phyloP scores from a whole-genome alignment of 495 filamentous ascomycete species.

The Neurospora sp. region DNA sequence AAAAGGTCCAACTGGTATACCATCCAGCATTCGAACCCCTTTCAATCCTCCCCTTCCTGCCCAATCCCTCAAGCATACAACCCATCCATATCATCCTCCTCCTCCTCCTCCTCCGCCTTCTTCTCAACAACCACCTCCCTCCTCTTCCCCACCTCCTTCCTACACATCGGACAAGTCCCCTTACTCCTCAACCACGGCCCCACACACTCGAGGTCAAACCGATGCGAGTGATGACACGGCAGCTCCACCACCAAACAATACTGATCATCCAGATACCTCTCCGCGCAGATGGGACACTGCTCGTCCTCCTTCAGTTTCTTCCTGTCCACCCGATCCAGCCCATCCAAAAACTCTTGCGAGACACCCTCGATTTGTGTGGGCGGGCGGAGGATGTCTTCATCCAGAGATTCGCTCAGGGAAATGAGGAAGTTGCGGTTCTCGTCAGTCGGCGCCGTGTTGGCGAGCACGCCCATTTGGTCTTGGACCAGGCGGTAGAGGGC shows the following conservation, averaged over 20 bases:
- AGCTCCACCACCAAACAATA: conserved; percentile 79
- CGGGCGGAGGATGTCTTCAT: conserved; percentile 53
- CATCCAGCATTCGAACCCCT: no score
- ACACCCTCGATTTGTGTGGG: conserved; percentile 64
- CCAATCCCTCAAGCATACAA: conserved; percentile 52
- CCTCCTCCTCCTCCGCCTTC: conserved; percentile 41
- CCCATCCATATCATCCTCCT: conserved; percentile 59
- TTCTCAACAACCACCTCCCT: conserved; percentile 42
- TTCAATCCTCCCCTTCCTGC: no score
- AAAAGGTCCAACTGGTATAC: background rate
- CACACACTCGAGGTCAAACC: conserved; percentile 93
- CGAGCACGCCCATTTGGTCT: conserved; percentile 37
- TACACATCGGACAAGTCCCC: conserved; percentile 80
- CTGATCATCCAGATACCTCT: conserved; percentile 67
- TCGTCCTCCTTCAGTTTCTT: conserved; percentile 55
- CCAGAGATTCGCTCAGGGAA: conserved; percentile 51
- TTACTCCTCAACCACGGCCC: conserved; percentile 82
- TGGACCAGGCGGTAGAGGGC: conserved; percentile 47
- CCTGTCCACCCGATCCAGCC: conserved; percentile 69
- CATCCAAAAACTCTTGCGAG: conserved; percentile 68
- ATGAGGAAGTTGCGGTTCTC: conserved; percentile 52
- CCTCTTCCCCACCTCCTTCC: conserved; percentile 68
- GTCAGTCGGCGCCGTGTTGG: conserved; percentile 40
- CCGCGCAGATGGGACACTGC: conserved; percentile 77
- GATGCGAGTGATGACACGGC: conserved; percentile 70